These are phyloP conservation scores for Myxozyma udenii DNA, from an alignment of 805 yeast species.

Conservation along the genomic window DNA sequence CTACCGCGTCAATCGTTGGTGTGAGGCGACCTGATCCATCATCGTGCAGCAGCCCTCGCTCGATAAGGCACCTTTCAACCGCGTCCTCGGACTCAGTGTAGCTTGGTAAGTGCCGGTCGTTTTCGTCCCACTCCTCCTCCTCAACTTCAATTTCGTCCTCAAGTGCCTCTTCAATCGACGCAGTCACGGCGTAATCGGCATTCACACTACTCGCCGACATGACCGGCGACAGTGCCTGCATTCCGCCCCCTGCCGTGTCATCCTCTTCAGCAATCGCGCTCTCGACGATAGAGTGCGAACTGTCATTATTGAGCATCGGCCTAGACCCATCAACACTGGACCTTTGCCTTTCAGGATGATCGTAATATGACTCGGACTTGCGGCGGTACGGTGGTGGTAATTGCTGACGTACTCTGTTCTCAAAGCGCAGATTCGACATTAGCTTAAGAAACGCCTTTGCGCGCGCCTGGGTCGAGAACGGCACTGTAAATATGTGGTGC, in stretches of 20 bases:
- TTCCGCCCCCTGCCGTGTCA: background rate
- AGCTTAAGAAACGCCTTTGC: slow-evolving; percentile 34
- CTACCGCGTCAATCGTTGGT: slow-evolving; percentile 10
- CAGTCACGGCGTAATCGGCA: background rate
- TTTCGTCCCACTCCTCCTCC: slow-evolving; percentile 28
- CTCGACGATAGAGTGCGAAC: background rate
- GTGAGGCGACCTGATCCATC: slow-evolving; percentile 16
- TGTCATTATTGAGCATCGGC: background rate
- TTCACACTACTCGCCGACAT: background rate
- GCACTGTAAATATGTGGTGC: slow-evolving; percentile 31
- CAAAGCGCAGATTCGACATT: slow-evolving; percentile 37
- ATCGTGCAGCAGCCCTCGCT: slow-evolving; percentile 22
- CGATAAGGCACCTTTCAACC: slow-evolving; percentile 28
- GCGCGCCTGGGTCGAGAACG: slow-evolving; percentile 33
- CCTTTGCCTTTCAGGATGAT: slow-evolving; percentile 5
- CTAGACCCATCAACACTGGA: slow-evolving; percentile 7
- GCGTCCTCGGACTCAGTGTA: slow-evolving; percentile 28
- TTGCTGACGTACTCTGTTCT: slow-evolving; percentile 35
- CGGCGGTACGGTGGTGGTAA: slow-evolving; percentile 36
- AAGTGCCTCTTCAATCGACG: slow-evolving; percentile 10
- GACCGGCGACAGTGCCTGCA: background rate
- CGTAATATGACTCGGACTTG: slow-evolving; percentile 25
- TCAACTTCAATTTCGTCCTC: slow-evolving; percentile 28
- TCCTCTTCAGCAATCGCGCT: background rate
- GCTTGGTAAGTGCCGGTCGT: slow-evolving; percentile 25